Conservation (phyloP, 2,329 filamentous ascomycete species). For the Sarocladium brachiariae region DNA sequence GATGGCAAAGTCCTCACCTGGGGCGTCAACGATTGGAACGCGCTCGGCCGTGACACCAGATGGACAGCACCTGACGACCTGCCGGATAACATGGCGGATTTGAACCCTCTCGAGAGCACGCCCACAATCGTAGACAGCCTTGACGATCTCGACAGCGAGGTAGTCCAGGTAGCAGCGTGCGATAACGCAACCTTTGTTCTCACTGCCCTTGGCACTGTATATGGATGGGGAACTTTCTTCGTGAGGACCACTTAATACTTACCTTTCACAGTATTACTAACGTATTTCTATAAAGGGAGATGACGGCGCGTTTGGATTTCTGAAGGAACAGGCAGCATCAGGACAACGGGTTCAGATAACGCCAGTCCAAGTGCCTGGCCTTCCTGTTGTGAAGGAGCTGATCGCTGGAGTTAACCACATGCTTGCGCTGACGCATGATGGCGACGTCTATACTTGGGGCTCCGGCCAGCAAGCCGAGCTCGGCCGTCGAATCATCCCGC, state of each 20-base stretch:
- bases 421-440: conserved; percentile 43
- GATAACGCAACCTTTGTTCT: conserved; percentile 41
- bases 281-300: conserved; percentile 20
- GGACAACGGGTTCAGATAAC: conserved; percentile 11
- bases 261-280: not conserved
- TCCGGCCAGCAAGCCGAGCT: conserved; percentile 40
- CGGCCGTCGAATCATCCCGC: conserved; percentile 6
- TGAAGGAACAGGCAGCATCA: conserved; percentile 18
- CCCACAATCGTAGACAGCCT: conserved; percentile 44
- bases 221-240: conserved; percentile 58
- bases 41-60: conserved; percentile 50
- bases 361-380: conserved; percentile 39
- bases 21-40: conserved; percentile 61
- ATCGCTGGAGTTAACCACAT: conserved; percentile 52
- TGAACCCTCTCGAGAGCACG: conserved; percentile 54
- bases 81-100: conserved; percentile 38
- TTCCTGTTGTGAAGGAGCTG: conserved; percentile 45
- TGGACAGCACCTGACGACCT: conserved; percentile 30
- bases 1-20: conserved; percentile 58
- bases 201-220: conserved; percentile 54
- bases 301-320: conserved; percentile 46
- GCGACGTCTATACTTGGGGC: conserved; percentile 50
- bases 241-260: conserved; percentile 17
- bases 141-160: conserved; percentile 30
- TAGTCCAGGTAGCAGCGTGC: conserved; percentile 53